A percentile compares a stretch with the other conserved stretches of the same genome.
phyloP scores from a whole-genome alignment of 2,329 filamentous ascomycete species.

The Fusarium foetens region DNA sequence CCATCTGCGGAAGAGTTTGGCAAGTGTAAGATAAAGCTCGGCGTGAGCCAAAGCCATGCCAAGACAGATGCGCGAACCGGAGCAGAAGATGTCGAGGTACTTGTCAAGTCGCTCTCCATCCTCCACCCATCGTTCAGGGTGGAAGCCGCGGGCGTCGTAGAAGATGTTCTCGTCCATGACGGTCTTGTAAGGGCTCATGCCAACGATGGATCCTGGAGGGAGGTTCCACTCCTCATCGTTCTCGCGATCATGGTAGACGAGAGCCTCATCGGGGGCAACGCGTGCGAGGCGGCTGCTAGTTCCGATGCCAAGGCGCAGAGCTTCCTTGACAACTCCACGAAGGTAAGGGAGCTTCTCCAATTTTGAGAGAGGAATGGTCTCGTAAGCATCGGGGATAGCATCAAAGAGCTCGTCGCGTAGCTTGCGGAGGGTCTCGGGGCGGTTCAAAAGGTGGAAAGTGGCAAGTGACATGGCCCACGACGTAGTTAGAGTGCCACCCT shows the following conservation, averaged over 20 bases:
- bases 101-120: constrained; percentile 48
- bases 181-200: constrained; percentile 52
- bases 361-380: constrained; percentile 42
- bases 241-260: constrained; percentile 45
- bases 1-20: constrained; percentile 53
- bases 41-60: constrained; percentile 53
- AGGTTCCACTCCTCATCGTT: constrained; percentile 45
- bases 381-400: constrained; percentile 47
- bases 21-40: constrained; percentile 52
- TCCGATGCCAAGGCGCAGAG: constrained; percentile 60
- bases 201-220: constrained; percentile 49
- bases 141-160: constrained; percentile 47
- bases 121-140: constrained; percentile 51
- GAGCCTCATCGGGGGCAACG: constrained; percentile 54
- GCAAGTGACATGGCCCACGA: constrained; percentile 50
- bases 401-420: constrained; percentile 52
- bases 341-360: constrained; percentile 57
- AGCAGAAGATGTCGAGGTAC: constrained; percentile 50
- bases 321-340: constrained; percentile 62
- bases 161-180: constrained; percentile 50
- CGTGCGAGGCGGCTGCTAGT: constrained; percentile 61
- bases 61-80: constrained; percentile 50
- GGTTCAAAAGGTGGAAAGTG: constrained; percentile 50
- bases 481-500: constrained; percentile 55
- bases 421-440: constrained; percentile 44